Percentiles rank a stretch among this genome's conserved stretches.
These are phyloP conservation scores for Boletus albobrunnescens DNA, from an alignment of 1,284 basidiomycete genomes.

Conservation along the genomic window DNA sequence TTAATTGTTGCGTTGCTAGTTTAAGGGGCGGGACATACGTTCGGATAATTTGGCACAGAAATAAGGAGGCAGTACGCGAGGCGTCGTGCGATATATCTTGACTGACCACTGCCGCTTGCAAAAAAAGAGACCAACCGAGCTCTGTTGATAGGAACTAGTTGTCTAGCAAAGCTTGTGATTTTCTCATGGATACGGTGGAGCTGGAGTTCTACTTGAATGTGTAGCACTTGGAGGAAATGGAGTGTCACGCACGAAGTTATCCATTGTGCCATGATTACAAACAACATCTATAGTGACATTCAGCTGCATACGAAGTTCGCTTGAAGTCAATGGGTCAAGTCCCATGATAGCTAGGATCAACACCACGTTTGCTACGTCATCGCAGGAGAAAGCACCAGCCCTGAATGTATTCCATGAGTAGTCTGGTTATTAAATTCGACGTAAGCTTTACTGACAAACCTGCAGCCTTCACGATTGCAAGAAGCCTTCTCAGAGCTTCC, in stretches of 20 bases:
- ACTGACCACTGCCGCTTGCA: constrained; percentile 46
- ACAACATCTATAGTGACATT: constrained; percentile 44
- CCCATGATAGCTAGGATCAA: constrained; percentile 50
- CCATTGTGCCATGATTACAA: constrained; percentile 36
- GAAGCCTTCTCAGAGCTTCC: constrained; percentile 38
- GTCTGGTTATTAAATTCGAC: neutral
- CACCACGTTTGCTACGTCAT: constrained; percentile 50
- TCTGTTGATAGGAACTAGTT: constrained; percentile 42
- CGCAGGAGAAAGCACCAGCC: constrained; percentile 30
- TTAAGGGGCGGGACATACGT: constrained; percentile 20
- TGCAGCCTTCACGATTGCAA: constrained; percentile 43
- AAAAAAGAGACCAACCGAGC: constrained; percentile 49
- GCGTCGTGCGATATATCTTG: constrained; percentile 52
- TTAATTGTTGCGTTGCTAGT: neutral
- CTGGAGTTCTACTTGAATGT: constrained; percentile 33
- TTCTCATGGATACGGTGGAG: constrained; percentile 45
- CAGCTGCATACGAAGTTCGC: constrained; percentile 44
- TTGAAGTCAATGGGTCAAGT: constrained; percentile 48
- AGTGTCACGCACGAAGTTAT: constrained; percentile 33
- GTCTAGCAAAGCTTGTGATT: constrained; percentile 37
- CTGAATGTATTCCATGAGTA: constrained; percentile 27
- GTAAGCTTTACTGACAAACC: constrained; percentile 40
- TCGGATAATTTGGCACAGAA: constrained; percentile 29
- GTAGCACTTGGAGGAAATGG: neutral
- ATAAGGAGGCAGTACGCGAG: constrained; percentile 48